Evolutionary conservation across 306 rosid species (phyloP).

Genomic region (Quercus gilva): DNA sequence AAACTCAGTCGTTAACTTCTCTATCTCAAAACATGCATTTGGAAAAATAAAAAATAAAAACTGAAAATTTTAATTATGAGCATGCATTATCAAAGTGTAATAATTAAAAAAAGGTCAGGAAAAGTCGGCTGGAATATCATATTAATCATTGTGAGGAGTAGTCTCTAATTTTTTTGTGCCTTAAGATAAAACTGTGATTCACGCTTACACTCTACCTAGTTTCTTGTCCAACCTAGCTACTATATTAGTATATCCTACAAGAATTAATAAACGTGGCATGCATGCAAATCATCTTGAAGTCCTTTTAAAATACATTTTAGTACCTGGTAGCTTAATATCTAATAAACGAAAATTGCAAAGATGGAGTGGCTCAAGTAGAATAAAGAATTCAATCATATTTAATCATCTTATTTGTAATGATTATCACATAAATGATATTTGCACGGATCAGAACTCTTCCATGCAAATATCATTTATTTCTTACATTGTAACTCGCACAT

Average conservation of each 20-base stretch:
- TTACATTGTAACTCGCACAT: conserved; percentile 61
- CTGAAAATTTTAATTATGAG: no score
- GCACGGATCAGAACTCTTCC: background rate
- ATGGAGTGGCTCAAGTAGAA: no score
- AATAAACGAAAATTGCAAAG: no score
- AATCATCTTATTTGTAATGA: no score
- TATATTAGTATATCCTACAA: background rate
- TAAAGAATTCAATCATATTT: no score
- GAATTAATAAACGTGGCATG: conserved; percentile 21
- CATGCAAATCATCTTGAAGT: conserved; percentile 13
- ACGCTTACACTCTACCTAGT: background rate
- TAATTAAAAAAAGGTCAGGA: background rate
- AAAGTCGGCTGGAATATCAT: conserved; percentile 2
- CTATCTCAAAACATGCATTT: background rate
- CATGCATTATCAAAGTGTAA: background rate
- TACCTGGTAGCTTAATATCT: background rate
- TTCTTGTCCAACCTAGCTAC: background rate
- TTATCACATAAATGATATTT: no score
- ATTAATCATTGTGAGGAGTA: conserved; percentile 25
- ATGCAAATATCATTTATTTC: background rate
- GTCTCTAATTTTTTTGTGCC: background rate
- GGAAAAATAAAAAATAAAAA: background rate
- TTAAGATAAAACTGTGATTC: background rate
- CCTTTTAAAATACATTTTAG: no score
- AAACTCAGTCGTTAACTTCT: background rate